phyloP scores from a whole-genome alignment of 2,329 filamentous ascomycete species.

The Colletotrichum sp. region DNA sequence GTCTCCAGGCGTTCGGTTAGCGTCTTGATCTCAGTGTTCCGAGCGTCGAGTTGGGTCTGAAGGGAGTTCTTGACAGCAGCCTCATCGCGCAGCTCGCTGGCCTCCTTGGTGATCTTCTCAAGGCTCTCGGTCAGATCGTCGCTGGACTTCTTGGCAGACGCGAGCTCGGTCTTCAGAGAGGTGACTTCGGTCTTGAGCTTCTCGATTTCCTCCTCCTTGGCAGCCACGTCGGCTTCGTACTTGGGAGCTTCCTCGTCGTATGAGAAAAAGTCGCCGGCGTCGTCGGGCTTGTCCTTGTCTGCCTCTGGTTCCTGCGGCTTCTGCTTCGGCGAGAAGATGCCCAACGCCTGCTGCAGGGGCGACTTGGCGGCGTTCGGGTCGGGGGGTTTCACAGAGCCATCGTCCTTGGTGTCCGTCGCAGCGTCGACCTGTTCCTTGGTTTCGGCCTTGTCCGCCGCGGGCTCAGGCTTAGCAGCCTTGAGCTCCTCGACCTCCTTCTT shows the following conservation, averaged over 20 bases:
- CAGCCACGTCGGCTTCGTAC: slow-evolving; percentile 75
- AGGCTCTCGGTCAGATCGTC: slow-evolving; percentile 69
- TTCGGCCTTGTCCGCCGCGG: slow-evolving; percentile 31
- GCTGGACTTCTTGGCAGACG: slow-evolving; percentile 73
- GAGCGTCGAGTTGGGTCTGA: slow-evolving; percentile 54
- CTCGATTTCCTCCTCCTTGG: slow-evolving; percentile 73
- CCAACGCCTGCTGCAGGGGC: slow-evolving; percentile 51
- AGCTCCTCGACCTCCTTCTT: slow-evolving; percentile 62
- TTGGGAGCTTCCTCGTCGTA: slow-evolving; percentile 87
- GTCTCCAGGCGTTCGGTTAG: slow-evolving; percentile 54
- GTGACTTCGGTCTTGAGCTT: slow-evolving; percentile 73
- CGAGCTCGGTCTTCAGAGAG: slow-evolving; percentile 72
- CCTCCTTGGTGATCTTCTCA: slow-evolving; percentile 69
- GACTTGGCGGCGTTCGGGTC: slow-evolving; percentile 44
- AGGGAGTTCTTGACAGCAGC: slow-evolving; percentile 46
- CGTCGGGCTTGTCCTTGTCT: slow-evolving; percentile 33
- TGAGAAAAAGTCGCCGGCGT: slow-evolving; percentile 80
- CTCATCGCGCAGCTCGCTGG: slow-evolving; percentile 53
- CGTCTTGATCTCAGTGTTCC: slow-evolving; percentile 51
- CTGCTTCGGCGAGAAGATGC: slow-evolving; percentile 54
- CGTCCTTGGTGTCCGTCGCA: slow-evolving; percentile 28
- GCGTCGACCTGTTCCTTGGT: slow-evolving; percentile 1
- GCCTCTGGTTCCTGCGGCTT: slow-evolving; percentile 37
- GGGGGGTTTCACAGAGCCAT: slow-evolving; percentile 22
- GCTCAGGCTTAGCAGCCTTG: slow-evolving; percentile 36